A percentile compares a stretch with the other conserved stretches of the same genome.
These are phyloP conservation scores for Paraphysoderma sedebokerense DNA, from an alignment of 371 early-diverging fungal genomes.

Conservation along the genomic window DNA sequence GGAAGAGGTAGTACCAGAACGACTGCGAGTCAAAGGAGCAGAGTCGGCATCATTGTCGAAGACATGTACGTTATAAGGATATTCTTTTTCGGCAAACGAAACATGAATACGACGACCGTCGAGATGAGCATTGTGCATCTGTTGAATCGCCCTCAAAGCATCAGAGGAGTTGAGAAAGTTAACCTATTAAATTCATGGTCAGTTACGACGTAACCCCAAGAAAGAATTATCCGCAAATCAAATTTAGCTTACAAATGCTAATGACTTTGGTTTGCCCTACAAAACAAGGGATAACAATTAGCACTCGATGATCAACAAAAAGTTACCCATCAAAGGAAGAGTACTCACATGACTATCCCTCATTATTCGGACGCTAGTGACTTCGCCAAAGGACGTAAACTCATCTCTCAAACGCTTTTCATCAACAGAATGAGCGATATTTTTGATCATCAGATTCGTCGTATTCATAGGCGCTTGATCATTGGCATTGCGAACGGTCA, in stretches of 20 bases:
- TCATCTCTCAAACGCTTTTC: neutral
- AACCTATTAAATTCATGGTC: too few relatives aligned
- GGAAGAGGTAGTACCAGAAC: too few relatives aligned
- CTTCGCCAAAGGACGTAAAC: neutral
- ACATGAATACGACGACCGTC: neutral
- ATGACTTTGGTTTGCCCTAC: neutral
- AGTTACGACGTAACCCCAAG: too few relatives aligned
- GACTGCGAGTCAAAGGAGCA: too few relatives aligned
- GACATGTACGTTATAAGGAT: constrained; percentile 1
- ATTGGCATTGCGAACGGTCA: neutral
- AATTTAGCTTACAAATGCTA: neutral
- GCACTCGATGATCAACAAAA: neutral
- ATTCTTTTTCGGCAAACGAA: constrained; percentile 1
- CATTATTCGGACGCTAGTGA: neutral
- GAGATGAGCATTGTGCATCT: neutral
- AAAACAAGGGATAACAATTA: neutral
- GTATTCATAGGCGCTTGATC: neutral
- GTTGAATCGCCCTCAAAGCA: neutral
- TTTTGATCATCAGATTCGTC: constrained; percentile 1
- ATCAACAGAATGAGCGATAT: neutral
- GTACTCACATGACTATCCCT: neutral
- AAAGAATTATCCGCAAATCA: too few relatives aligned
- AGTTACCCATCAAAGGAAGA: neutral
- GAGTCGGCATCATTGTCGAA: neutral
- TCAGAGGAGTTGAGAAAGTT: neutral